A percentile compares a stretch with the other conserved stretches of the same genome.
Evolutionary conservation across 495 filamentous ascomycete species (phyloP).

Genomic region (Penicillium odoratum): DNA sequence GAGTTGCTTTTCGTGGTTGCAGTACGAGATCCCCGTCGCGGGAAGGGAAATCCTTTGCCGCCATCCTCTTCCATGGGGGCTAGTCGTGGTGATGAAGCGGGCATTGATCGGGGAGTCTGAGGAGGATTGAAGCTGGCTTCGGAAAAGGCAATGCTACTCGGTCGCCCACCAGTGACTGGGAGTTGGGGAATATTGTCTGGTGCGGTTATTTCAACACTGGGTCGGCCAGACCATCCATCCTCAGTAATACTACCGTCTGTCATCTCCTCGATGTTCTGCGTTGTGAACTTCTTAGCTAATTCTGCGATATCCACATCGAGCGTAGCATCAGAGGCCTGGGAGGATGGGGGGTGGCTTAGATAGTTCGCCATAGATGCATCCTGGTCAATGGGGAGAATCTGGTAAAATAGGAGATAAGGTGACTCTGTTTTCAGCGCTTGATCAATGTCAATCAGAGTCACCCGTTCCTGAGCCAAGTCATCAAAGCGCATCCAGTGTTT

Average conservation of each 20-base stretch:
- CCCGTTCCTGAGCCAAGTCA: constrained; percentile 72
- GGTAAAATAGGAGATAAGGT: constrained; percentile 93
- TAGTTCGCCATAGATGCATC: constrained; percentile 56
- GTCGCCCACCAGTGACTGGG: constrained; percentile 15
- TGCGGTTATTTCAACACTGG: constrained; percentile 46
- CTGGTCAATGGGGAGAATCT: constrained; percentile 82
- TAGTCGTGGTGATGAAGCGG: constrained; percentile 48
- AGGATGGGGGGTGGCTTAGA: constrained; percentile 56
- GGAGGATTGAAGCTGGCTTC: constrained; percentile 37
- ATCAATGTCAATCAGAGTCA: constrained; percentile 74
- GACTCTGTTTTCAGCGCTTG: constrained; percentile 77
- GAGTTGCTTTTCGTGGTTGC: constrained; percentile 51
- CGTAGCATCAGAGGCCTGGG: constrained; percentile 48
- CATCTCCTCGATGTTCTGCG: constrained; percentile 14
- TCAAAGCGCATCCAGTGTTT: constrained; percentile 88
- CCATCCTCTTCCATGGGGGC: constrained; percentile 52
- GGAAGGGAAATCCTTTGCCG: constrained; percentile 48
- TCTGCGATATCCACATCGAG: constrained; percentile 29
- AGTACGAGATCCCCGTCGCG: constrained; percentile 60
- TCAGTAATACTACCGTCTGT: constrained; percentile 23
- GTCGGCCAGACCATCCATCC: constrained; percentile 30
- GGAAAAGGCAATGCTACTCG: constrained; percentile 31
- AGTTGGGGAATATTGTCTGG: constrained; percentile 21
- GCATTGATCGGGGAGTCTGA: constrained; percentile 38
- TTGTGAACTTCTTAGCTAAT: constrained; percentile 19